A percentile compares a stretch with the other conserved stretches of the same genome.
These are phyloP conservation scores for Kluyveromyces dobzhanskii DNA, from an alignment of 805 yeast species.

Conservation along the genomic window DNA sequence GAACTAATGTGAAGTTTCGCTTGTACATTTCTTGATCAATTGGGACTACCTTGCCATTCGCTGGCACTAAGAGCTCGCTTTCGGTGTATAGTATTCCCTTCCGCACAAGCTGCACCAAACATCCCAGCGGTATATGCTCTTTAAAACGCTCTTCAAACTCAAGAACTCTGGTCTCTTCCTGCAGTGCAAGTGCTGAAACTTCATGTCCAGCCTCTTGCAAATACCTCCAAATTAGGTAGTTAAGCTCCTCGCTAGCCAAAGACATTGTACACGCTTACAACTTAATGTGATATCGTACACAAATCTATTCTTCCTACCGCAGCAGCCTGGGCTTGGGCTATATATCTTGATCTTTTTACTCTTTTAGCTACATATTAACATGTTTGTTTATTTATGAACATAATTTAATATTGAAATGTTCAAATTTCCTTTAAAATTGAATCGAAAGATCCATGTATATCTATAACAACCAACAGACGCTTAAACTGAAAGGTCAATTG, in stretches of 20 bases:
- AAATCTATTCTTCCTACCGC: too few species aligned
- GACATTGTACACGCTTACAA: too few species aligned
- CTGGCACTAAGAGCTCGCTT: slow-evolving; percentile 48
- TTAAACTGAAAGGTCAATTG: too few species aligned
- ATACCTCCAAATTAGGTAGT: slow-evolving; percentile 89
- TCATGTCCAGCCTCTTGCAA: slow-evolving; percentile 77
- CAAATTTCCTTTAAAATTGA: too few species aligned
- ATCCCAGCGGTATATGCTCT: slow-evolving; percentile 61
- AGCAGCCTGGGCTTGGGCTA: too few species aligned
- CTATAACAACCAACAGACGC: too few species aligned
- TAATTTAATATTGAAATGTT: too few species aligned
- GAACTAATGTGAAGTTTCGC: slow-evolving; percentile 43
- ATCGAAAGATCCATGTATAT: too few species aligned
- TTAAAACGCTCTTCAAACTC: slow-evolving; percentile 45
- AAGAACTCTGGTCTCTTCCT: slow-evolving; percentile 60
- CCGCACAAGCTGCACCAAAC: slow-evolving; percentile 73
- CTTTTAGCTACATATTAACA: too few species aligned
- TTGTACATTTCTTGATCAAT: slow-evolving; percentile 17
- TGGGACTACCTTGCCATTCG: slow-evolving; percentile 25
- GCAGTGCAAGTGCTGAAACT: slow-evolving; percentile 70
- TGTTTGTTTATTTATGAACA: too few species aligned
- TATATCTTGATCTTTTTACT: too few species aligned
- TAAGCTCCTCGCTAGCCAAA: slow-evolving; percentile 72
- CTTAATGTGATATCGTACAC: too few species aligned
- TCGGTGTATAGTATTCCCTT: slow-evolving; percentile 76